Evolutionary conservation across 2,329 filamentous ascomycete genomes (phyloP), one percentile per base, ranked within the genome.

Genomic region (Myriangium duriaei): DNA sequence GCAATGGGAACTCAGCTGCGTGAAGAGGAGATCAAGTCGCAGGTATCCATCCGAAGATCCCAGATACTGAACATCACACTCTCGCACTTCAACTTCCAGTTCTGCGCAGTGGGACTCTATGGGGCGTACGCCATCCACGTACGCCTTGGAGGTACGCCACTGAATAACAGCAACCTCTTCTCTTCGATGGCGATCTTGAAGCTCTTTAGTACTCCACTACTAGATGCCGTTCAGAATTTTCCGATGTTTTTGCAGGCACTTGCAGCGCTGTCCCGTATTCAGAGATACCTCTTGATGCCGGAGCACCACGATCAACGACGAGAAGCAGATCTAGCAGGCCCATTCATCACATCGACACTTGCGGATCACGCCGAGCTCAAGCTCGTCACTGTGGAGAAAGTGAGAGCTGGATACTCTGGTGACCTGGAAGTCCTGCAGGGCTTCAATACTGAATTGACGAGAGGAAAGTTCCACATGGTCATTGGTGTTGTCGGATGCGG

Each of bases 181-280:
- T 42, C 49, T 4, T 53, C 50, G 5, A 31, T 51, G 15, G 50
- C 48, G 15, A 46, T 49, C 3, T 30, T 52, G 9, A 51, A 49
- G 26, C 39, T 53, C 3, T 47, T 50, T 7, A 50, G 49, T 3
- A 42, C 45, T 1, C 50, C 50, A 5, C 30, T 52, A 17, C 31
- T 46, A 5, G 13, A 16, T 11, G 42, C 44, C 2, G 36, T 51
- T 4, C 49, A 51, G 32, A 17, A 39, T 6, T 43, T 52, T 12
- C 45, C 47, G 2, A 15, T n/a, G 2, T 30, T 50, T 14, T 42
- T 48, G 30, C 41, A 41, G 11, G 44, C 37, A 11, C 32, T 45
- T 17, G 47, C 49, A 6, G 50, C 49, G 4, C 37, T 51, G 11
- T 24, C 42, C 12, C 41, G 47, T 12, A 47, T 50, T 16, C 47